Conservation (phyloP, 2,329 filamentous ascomycete species). For the Aquanectria penicillioides region DNA sequence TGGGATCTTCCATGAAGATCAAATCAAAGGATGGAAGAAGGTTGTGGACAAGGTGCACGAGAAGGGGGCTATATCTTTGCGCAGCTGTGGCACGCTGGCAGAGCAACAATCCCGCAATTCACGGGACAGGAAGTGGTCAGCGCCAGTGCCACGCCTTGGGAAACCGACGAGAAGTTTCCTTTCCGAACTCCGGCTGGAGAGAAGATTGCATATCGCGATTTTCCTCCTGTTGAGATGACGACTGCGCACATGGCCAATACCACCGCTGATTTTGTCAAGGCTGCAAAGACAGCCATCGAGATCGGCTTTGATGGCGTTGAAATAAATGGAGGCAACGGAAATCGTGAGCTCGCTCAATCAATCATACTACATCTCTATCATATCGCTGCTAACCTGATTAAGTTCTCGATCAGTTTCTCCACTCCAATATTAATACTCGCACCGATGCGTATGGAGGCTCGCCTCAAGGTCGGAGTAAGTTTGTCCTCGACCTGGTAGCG, state of each 20-base stretch:
- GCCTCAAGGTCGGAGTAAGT: background rate
- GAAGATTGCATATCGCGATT: slow-evolving; percentile 4
- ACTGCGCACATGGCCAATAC: background rate
- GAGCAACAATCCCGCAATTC: background rate
- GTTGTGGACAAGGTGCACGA: background rate
- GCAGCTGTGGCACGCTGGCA: slow-evolving; percentile 9
- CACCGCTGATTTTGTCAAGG: slow-evolving; percentile 1
- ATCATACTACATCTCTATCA: too few species aligned
- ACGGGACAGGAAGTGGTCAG: background rate
- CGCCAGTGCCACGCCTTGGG: slow-evolving; percentile 1
- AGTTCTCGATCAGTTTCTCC: slow-evolving; percentile 5
- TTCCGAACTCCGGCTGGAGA: slow-evolving; percentile 1
- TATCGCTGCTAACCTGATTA: background rate
- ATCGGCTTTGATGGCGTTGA: background rate
- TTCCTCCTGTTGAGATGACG: slow-evolving; percentile 1
- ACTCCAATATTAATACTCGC: slow-evolving; percentile 5
- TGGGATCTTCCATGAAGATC: background rate
- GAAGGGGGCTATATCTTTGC: slow-evolving; percentile 4
- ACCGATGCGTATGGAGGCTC: background rate
- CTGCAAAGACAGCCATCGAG: background rate
- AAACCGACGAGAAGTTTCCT: slow-evolving; percentile 3
- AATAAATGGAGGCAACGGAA: slow-evolving; percentile 10
- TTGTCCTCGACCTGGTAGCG: background rate
- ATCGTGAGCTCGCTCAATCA: background rate
- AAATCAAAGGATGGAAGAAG: background rate